A percentile compares a stretch with the other conserved stretches of the same genome.
Evolutionary conservation across 441 rosid genomes (phyloP).

Genomic region (Melastoma candidum): DNA sequence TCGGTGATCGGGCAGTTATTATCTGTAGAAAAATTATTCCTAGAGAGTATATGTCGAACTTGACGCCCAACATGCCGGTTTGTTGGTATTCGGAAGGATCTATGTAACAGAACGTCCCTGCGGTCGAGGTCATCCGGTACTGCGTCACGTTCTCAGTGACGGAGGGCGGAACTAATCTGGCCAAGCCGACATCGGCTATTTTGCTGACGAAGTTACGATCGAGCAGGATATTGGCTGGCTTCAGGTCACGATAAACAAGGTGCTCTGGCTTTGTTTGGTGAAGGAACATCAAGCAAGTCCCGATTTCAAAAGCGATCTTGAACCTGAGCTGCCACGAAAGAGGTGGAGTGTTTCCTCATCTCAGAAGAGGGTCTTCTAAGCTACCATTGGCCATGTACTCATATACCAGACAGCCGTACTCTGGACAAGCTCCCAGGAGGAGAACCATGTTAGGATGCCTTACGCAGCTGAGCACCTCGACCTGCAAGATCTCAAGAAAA

Average conservation of each 20-base stretch:
- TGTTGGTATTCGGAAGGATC: neutral
- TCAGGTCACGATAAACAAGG: conserved; percentile 1
- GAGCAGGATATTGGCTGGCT: conserved; percentile 1
- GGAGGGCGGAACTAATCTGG: conserved; percentile 4
- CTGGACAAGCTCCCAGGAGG: neutral
- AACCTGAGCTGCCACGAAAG: conserved; percentile 4
- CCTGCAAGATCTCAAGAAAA: neutral
- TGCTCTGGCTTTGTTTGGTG: conserved; percentile 9
- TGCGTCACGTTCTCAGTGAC: conserved; percentile 6
- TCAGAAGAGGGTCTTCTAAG: conserved; percentile 1
- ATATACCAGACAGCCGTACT: too few relatives aligned
- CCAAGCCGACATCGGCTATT: conserved; percentile 5
- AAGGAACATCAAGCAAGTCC: conserved; percentile 3
- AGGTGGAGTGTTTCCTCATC: neutral
- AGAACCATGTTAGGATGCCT: conserved; percentile 8
- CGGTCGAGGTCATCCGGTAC: conserved; percentile 4
- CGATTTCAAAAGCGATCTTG: conserved; percentile 2
- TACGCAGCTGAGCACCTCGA: conserved; percentile 4
- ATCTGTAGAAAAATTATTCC: conserved; percentile 6
- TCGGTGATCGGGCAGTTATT: conserved; percentile 1
- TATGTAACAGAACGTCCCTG: conserved; percentile 7
- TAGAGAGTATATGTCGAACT: conserved; percentile 6
- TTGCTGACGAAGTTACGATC: conserved; percentile 1
- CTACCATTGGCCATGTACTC: neutral
- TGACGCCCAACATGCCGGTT: conserved; percentile 5